Conservation (phyloP, 768 basidiomycete species). For the Tubosaeta brunneosetosa region DNA sequence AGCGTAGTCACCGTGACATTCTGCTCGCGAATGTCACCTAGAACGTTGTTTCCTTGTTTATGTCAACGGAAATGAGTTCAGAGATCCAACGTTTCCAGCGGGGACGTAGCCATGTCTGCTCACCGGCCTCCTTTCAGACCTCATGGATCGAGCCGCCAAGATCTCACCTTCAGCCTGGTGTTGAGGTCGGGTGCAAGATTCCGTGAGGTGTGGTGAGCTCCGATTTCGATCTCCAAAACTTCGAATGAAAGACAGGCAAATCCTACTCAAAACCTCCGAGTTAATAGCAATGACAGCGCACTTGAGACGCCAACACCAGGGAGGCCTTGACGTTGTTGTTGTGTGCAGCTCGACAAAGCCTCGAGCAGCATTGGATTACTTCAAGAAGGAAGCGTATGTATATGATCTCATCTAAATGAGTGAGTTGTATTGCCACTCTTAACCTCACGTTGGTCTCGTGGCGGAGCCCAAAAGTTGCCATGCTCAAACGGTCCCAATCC, state of each 20-base stretch:
- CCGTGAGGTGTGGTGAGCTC: not conserved
- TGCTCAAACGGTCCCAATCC: constrained; percentile 37
- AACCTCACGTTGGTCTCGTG: constrained; percentile 58
- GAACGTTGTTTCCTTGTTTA: not conserved
- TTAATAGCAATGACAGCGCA: constrained; percentile 7
- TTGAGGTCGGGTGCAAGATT: not conserved
- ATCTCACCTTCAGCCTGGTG: constrained; percentile 7
- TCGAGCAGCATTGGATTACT: not conserved
- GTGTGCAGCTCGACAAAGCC: not conserved
- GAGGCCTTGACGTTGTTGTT: constrained; percentile 3
- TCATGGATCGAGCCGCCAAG: not conserved
- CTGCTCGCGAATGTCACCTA: not conserved
- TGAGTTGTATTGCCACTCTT: constrained; percentile 67
- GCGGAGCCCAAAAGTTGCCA: constrained; percentile 62
- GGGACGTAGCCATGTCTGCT: constrained; percentile 14
- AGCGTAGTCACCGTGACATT: too few species aligned
- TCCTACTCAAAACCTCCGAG: constrained; percentile 19
- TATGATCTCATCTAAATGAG: constrained; percentile 52
- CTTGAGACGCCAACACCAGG: constrained; percentile 7
- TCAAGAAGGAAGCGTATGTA: constrained; percentile 8
- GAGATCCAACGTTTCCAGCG: constrained; percentile 7
- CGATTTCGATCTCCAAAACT: not conserved
- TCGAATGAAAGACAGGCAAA: constrained; percentile 18
- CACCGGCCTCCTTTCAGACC: constrained; percentile 2
- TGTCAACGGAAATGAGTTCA: not conserved